Evolutionary conservation across 2,329 filamentous ascomycete species (phyloP).

Genomic region (Dendryphion nanum): DNA sequence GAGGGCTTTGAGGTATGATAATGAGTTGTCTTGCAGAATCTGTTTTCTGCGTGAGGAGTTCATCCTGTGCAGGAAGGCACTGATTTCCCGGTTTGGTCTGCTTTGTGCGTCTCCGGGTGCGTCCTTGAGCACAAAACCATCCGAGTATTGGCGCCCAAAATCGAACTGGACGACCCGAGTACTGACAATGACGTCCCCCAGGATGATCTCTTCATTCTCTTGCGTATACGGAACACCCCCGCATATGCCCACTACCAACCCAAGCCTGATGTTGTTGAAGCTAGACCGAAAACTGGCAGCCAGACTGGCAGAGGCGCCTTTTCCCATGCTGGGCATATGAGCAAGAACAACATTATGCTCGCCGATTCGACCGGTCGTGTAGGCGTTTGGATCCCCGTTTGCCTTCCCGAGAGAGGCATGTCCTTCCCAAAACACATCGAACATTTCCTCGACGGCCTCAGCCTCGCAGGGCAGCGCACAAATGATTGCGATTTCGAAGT

Average conservation of each 20-base stretch:
- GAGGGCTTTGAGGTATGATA: background rate
- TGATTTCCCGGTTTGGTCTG: background rate
- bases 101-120: background rate
- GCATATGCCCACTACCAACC: constrained; percentile 20
- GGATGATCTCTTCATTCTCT: constrained; percentile 35
- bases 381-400: constrained; percentile 17
- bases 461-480: background rate
- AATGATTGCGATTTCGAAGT: background rate
- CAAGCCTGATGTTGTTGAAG: constrained; percentile 15
- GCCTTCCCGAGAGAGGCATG: background rate
- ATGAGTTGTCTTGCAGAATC: background rate
- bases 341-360: constrained; percentile 33
- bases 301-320: constrained; percentile 11
- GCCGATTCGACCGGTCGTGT: constrained; percentile 28
- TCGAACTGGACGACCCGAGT: constrained; percentile 1
- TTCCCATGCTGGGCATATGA: constrained; percentile 11
- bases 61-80: background rate
- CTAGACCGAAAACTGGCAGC: constrained; percentile 8
- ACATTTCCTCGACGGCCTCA: background rate
- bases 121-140: background rate
- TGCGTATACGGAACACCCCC: constrained; percentile 12
- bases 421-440: too few species aligned
- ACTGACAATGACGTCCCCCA: constrained; percentile 35
- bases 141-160: background rate
- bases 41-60: background rate